A percentile compares a stretch with the other conserved stretches of the same genome.
These are phyloP conservation scores for Puccinellia tenuiflora DNA, from an alignment of 176 grass and related monocot genomes.

Conservation along the genomic window DNA sequence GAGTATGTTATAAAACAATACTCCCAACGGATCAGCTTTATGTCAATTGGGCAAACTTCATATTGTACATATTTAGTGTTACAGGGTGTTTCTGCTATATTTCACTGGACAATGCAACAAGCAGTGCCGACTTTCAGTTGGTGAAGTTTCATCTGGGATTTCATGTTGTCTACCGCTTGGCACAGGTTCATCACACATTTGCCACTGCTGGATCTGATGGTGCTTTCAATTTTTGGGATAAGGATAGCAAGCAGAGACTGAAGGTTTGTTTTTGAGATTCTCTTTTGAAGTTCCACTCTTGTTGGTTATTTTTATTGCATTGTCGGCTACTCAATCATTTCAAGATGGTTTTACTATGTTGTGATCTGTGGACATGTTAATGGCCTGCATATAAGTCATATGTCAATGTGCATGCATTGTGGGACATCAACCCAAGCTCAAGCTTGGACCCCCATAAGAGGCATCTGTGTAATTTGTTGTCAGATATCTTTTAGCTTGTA, in stretches of 20 bases:
- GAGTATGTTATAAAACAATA: neutral
- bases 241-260: constrained; percentile 83
- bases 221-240: constrained; percentile 92
- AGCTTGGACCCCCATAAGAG: neutral
- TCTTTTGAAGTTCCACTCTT: neutral
- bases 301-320: neutral
- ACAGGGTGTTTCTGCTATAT: neutral
- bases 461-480: constrained; percentile 1
- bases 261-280: constrained; percentile 39
- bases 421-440: neutral
- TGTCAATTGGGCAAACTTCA: neutral
- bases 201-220: constrained; percentile 83
- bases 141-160: constrained; percentile 8
- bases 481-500: neutral
- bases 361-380: neutral
- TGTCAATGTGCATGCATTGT: neutral
- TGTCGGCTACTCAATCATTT: constrained; percentile 1
- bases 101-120: constrained; percentile 25
- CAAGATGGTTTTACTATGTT: neutral
- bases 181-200: constrained; percentile 84
- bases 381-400: neutral
- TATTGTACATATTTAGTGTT: neutral
- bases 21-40: neutral
- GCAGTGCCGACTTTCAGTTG: neutral
- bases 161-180: constrained; percentile 15